Evolutionary conservation across 768 basidiomycete genomes (phyloP).

Genomic region (Amanita fuliginea): DNA sequence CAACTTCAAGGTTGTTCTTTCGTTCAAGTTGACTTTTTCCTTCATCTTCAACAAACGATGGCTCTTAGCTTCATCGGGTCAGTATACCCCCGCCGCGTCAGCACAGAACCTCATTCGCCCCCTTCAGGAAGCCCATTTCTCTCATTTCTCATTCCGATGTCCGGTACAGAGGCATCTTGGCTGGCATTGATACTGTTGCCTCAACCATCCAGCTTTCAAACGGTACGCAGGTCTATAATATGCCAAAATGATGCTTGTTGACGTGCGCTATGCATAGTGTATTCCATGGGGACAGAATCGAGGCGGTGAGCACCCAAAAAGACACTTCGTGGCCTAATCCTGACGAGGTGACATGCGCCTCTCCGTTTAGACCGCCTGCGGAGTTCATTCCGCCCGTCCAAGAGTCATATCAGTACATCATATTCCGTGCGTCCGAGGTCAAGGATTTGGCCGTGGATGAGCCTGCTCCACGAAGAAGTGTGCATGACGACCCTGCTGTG

Average conservation of each 20-base stretch:
- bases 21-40: neutral
- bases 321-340: slow-evolving; percentile 10
- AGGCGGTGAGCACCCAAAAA: slow-evolving; percentile 44
- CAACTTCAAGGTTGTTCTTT: neutral
- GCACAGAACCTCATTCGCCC: too few species aligned
- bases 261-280: slow-evolving; percentile 32
- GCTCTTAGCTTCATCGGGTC: slow-evolving; percentile 72
- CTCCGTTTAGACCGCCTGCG: slow-evolving; percentile 42
- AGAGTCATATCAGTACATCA: slow-evolving; percentile 82
- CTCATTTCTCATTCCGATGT: slow-evolving; percentile 88
- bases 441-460: slow-evolving; percentile 85
- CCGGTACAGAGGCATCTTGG: slow-evolving; percentile 79
- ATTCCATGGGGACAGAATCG: slow-evolving; percentile 82
- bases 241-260: neutral
- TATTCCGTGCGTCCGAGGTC: slow-evolving; percentile 84
- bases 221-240: slow-evolving; percentile 31
- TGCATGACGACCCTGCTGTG: slow-evolving; percentile 80
- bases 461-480: slow-evolving; percentile 42
- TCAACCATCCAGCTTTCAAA: slow-evolving; percentile 85
- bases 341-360: slow-evolving; percentile 8
- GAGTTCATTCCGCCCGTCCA: slow-evolving; percentile 79
- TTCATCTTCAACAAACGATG: slow-evolving; percentile 24
- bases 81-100: slow-evolving; percentile 9
- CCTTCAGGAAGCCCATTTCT: slow-evolving; percentile 69
- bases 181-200: slow-evolving; percentile 75